Percentiles rank a stretch among this genome's conserved stretches.
Conservation (phyloP, 2,329 filamentous ascomycete genomes). For the Cladorrhinum sp. region DNA sequence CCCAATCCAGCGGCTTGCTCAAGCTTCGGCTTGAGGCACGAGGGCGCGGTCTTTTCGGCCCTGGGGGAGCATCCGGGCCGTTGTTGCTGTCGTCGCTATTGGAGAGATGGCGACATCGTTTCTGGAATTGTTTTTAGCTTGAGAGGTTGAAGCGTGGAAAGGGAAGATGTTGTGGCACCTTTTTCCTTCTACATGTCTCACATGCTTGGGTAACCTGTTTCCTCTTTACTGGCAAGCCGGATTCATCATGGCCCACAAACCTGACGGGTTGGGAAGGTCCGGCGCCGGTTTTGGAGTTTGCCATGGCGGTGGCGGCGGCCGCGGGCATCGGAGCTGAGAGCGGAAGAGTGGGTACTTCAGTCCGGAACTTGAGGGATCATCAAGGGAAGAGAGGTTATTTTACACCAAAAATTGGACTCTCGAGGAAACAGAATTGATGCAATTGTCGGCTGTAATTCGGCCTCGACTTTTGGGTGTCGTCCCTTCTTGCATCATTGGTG, state of each 20-base stretch:
- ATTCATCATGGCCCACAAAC: constrained; percentile 55
- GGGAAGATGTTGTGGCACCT: too few species aligned
- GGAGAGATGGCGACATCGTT: constrained; percentile 7
- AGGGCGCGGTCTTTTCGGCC: not conserved
- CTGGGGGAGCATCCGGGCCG: not conserved
- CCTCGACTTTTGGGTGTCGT: too few species aligned
- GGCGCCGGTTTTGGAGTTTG: constrained; percentile 7
- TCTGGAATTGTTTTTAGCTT: too few species aligned
- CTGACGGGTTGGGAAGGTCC: constrained; percentile 39
- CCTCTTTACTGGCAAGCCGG: constrained; percentile 55
- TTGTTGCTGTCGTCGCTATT: not conserved
- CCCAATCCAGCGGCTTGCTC: not conserved
- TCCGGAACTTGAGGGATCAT: too few species aligned
- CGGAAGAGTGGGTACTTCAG: constrained; percentile 8
- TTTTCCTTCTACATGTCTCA: constrained; percentile 51
- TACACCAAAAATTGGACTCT: not conserved
- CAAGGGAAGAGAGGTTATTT: too few species aligned
- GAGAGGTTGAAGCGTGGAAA: too few species aligned
- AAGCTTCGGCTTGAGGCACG: not conserved
- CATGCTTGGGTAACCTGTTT: constrained; percentile 60
- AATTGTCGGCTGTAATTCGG: too few species aligned
- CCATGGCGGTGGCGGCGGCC: constrained; percentile 4
- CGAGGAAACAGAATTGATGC: too few species aligned
- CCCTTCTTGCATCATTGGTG: too few species aligned
- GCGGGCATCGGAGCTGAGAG: not conserved